phyloP scores from a whole-genome alignment of 2,329 filamentous ascomycete species.

The Venturia asperata region DNA sequence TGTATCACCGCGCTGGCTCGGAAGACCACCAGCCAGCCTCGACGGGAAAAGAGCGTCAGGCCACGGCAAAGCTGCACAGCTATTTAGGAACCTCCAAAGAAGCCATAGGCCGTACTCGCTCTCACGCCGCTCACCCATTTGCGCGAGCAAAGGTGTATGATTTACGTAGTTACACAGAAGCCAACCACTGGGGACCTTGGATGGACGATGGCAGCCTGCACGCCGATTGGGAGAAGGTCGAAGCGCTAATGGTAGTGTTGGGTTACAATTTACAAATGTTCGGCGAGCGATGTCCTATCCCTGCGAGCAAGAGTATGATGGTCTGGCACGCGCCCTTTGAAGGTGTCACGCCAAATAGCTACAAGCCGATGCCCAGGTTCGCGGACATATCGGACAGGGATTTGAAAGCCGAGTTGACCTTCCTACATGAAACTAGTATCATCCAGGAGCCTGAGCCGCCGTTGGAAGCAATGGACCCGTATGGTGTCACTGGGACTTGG shows the following conservation, averaged over 20 bases:
- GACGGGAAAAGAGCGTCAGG: slow-evolving; percentile 47
- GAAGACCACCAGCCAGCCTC: slow-evolving; percentile 33
- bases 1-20: slow-evolving; percentile 49
- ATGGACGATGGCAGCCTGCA: slow-evolving; percentile 51
- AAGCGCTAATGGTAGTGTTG: slow-evolving; percentile 64
- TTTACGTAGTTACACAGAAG: slow-evolving; percentile 57
- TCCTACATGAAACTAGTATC: slow-evolving; percentile 20
- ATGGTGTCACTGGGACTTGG: slow-evolving; percentile 64
- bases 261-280: slow-evolving; percentile 54
- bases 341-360: slow-evolving; percentile 41
- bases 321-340: slow-evolving; percentile 36
- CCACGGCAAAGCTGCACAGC: slow-evolving; percentile 63
- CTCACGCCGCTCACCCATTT: slow-evolving; percentile 46
- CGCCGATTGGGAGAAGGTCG: slow-evolving; percentile 75
- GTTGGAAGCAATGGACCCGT: slow-evolving; percentile 57
- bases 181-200: slow-evolving; percentile 65
- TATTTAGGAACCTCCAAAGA: slow-evolving; percentile 58
- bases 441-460: slow-evolving; percentile 33
- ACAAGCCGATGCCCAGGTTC: slow-evolving; percentile 23
- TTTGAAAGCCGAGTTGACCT: not conserved
- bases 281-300: slow-evolving; percentile 27
- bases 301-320: not conserved
- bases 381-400: not conserved
- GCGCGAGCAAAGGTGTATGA: slow-evolving; percentile 68
- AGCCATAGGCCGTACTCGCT: slow-evolving; percentile 25